phyloP scores from a whole-genome alignment of 2,329 filamentous ascomycete species.

The Pseudocercospora crystallina region DNA sequence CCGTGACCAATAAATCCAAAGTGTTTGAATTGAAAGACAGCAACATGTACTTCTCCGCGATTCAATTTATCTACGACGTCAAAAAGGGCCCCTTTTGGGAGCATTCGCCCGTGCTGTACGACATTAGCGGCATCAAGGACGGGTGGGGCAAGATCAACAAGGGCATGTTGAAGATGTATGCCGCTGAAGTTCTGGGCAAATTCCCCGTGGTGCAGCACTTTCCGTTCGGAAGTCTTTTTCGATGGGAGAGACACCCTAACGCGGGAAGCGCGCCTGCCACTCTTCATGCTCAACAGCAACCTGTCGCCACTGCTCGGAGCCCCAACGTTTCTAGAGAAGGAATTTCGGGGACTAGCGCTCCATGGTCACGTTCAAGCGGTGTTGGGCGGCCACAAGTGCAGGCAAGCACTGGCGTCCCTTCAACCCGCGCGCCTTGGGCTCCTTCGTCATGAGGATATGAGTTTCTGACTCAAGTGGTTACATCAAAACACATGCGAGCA shows the following conservation, averaged over 20 bases:
- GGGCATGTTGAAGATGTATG: constrained; percentile 99
- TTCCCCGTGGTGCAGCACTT: constrained; percentile 98
- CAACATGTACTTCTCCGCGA: constrained; percentile 86
- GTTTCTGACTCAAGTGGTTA: background rate
- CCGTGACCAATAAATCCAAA: constrained; percentile 53
- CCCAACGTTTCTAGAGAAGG: constrained; percentile 11
- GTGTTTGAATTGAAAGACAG: constrained; percentile 43
- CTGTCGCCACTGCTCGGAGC: constrained; percentile 26
- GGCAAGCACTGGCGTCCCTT: constrained; percentile 29
- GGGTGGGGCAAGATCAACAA: constrained; percentile 98
- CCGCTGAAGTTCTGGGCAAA: constrained; percentile 92
- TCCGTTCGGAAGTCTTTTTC: constrained; percentile 51
- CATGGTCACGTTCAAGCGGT: constrained; percentile 28
- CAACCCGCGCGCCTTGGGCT: constrained; percentile 32
- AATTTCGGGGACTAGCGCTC: constrained; percentile 26
- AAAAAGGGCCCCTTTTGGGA: constrained; percentile 94
- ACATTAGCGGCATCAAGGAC: constrained; percentile 83
- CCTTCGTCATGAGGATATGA: too few species aligned
- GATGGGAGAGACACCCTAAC: constrained; percentile 47
- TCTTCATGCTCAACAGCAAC: constrained; percentile 34
- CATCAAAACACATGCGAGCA: too few species aligned
- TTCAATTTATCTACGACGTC: constrained; percentile 96
- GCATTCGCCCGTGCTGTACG: constrained; percentile 89
- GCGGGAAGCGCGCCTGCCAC: constrained; percentile 31
- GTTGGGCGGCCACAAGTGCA: constrained; percentile 25